phyloP scores from a whole-genome alignment of 345 rosid genomes.

The Cardiospermum halicacabum region DNA sequence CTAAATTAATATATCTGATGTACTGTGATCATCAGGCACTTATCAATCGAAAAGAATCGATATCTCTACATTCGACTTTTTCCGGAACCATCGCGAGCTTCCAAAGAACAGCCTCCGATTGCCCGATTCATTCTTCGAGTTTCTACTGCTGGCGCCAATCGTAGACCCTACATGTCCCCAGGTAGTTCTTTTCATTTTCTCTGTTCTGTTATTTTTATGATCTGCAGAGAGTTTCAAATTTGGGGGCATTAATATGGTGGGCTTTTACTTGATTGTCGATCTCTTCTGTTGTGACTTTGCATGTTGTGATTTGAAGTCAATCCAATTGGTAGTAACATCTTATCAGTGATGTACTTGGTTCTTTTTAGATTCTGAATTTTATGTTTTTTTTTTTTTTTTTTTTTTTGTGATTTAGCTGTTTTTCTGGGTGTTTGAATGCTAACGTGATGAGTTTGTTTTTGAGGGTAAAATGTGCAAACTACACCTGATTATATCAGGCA shows the following conservation, averaged over 20 bases:
- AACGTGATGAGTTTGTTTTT: not conserved
- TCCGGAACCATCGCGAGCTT: slow-evolving; percentile 63
- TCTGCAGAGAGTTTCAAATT: too few relatives aligned
- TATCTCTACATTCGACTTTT: slow-evolving; percentile 62
- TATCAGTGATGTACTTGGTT: too few relatives aligned
- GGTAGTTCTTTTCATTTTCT: slow-evolving; percentile 23
- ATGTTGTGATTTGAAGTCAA: not conserved
- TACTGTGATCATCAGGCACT: slow-evolving; percentile 47
- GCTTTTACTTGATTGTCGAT: not conserved
- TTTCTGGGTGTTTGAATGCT: not conserved
- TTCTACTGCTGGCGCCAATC: slow-evolving; percentile 46
- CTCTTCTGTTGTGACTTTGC: not conserved
- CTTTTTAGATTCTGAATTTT: too few relatives aligned
- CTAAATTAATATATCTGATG: not conserved
- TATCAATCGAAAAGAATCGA: slow-evolving; percentile 83
- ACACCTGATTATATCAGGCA: too few relatives aligned
- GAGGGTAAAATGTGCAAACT: too few relatives aligned
- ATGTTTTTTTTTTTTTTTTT: not conserved
- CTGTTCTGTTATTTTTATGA: too few relatives aligned
- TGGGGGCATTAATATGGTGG: too few relatives aligned
- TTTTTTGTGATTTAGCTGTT: not conserved
- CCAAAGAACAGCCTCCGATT: slow-evolving; percentile 78
- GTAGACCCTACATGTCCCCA: slow-evolving; percentile 50
- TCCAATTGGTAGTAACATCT: not conserved
- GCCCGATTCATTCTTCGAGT: slow-evolving; percentile 72